Percentiles rank a stretch among this genome's conserved stretches.
phyloP scores from a whole-genome alignment of 2,329 filamentous ascomycete genomes.

The Malbranchea zuffiana region DNA sequence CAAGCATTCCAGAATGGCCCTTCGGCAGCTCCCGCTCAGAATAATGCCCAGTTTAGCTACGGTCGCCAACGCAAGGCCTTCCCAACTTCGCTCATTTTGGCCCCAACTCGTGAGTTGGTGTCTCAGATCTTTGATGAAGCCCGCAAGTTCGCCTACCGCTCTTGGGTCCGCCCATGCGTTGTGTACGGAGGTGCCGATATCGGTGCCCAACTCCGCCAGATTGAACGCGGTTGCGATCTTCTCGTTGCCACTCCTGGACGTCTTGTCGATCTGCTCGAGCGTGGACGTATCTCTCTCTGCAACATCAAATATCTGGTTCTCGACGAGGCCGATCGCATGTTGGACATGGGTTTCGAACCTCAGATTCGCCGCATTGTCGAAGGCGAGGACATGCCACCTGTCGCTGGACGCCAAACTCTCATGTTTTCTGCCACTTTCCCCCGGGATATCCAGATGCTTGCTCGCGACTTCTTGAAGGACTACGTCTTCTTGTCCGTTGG shows the following conservation, averaged over 20 bases:
- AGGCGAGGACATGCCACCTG: slow-evolving; percentile 90
- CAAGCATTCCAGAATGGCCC: slow-evolving; percentile 90
- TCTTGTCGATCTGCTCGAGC: slow-evolving; percentile 95
- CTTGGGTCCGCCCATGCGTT: slow-evolving; percentile 96
- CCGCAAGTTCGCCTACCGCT: slow-evolving; percentile 97
- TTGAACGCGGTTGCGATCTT: slow-evolving; percentile 93
- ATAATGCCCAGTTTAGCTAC: slow-evolving; percentile 55
- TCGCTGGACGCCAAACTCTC: slow-evolving; percentile 81
- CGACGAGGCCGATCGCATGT: slow-evolving; percentile 98
- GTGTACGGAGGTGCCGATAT: slow-evolving; percentile 99
- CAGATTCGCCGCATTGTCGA: slow-evolving; percentile 98
- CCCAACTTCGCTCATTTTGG: slow-evolving; percentile 89
- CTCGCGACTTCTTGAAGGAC: slow-evolving; percentile 96
- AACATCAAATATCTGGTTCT: slow-evolving; percentile 99
- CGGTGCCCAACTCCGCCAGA: slow-evolving; percentile 92
- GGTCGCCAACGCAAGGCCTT: slow-evolving; percentile 96
- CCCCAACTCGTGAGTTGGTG: slow-evolving; percentile 94
- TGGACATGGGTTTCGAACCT: slow-evolving; percentile 99
- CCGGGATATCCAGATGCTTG: slow-evolving; percentile 97
- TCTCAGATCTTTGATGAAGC: slow-evolving; percentile 97
- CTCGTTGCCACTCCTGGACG: slow-evolving; percentile 94
- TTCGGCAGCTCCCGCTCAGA: slow-evolving; percentile 52
- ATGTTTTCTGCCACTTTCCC: slow-evolving; percentile 99
- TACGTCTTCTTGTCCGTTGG: slow-evolving; percentile 98
- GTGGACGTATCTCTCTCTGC: slow-evolving; percentile 89